These are phyloP conservation scores for Calonectria naviculata DNA, from an alignment of 2,329 filamentous ascomycete genomes.

Conservation along the genomic window DNA sequence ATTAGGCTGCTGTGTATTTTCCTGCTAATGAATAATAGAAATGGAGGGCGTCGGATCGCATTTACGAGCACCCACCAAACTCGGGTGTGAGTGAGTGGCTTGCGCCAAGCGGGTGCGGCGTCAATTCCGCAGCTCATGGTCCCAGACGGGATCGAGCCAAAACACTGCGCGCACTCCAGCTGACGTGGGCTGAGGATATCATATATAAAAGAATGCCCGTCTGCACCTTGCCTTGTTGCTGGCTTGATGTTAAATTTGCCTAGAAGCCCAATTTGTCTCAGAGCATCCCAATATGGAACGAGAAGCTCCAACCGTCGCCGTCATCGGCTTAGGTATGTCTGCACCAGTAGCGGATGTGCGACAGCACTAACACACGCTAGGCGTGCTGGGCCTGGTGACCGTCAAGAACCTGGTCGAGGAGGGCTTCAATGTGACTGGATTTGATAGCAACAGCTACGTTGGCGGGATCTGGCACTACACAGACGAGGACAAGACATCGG, in stretches of 20 bases:
- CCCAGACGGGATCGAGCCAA: conserved; percentile 27
- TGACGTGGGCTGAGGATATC: background rate
- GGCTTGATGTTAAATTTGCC: background rate
- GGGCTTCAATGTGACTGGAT: conserved; percentile 55
- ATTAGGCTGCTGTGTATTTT: background rate
- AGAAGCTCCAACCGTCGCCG: conserved; percentile 35
- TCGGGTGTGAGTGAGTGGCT: conserved; percentile 13
- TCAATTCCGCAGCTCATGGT: conserved; percentile 16
- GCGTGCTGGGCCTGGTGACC: conserved; percentile 49
- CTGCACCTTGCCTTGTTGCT: background rate
- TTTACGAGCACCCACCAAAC: background rate
- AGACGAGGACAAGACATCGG: conserved; percentile 50
- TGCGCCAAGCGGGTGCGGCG: conserved; percentile 10
- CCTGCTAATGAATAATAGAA: background rate
- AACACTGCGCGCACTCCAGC: background rate
- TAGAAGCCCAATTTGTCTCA: too few species aligned
- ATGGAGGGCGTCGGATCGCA: background rate
- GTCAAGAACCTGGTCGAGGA: conserved; percentile 56
- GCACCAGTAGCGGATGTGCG: too few species aligned
- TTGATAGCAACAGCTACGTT: conserved; percentile 52
- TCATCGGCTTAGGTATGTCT: conserved; percentile 43
- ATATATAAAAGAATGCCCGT: background rate
- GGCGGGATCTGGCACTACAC: conserved; percentile 58
- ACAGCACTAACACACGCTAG: conserved; percentile 25
- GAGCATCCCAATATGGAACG: conserved; percentile 16